These are phyloP conservation scores for Juglanconis sp. DNA, from an alignment of 2,329 filamentous ascomycete genomes.

Conservation along the genomic window DNA sequence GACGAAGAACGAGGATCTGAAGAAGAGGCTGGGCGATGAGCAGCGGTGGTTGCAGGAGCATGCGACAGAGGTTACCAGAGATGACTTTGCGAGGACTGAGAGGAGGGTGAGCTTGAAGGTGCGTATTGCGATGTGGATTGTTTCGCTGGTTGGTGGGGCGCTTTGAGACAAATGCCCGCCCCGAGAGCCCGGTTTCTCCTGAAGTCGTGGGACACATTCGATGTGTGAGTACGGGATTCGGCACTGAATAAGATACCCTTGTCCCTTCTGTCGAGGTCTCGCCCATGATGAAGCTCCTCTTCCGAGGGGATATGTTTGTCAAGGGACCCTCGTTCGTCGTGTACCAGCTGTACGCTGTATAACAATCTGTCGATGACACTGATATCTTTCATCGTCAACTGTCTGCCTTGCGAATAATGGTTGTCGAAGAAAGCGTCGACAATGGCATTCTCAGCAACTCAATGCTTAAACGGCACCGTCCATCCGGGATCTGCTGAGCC, in stretches of 20 bases:
- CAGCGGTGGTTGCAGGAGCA: conserved; percentile 76
- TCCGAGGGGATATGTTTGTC: too few species aligned
- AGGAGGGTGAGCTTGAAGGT: conserved; percentile 83
- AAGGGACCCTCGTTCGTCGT: too few species aligned
- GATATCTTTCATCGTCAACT: too few species aligned
- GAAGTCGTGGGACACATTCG: background rate
- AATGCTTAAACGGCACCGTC: too few species aligned
- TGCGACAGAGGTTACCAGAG: conserved; percentile 63
- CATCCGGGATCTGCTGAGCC: too few species aligned
- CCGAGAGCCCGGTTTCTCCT: background rate
- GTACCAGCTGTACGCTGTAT: too few species aligned
- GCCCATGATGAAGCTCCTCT: too few species aligned
- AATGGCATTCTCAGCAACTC: too few species aligned
- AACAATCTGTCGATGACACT: too few species aligned
- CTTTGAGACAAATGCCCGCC: conserved; percentile 46
- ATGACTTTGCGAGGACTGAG: conserved; percentile 79
- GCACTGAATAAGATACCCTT: background rate
- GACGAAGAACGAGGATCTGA: conserved; percentile 71
- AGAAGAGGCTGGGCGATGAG: conserved; percentile 72
- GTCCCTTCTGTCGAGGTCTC: background rate
- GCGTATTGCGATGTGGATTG: conserved; percentile 89
- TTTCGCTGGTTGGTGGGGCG: conserved; percentile 80
- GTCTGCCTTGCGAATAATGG: too few species aligned
- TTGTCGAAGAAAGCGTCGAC: too few species aligned
- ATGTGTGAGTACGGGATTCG: too few species aligned